Conservation (phyloP, 2,329 filamentous ascomycete species). For the Pseudogymnoascus sp. region DNA sequence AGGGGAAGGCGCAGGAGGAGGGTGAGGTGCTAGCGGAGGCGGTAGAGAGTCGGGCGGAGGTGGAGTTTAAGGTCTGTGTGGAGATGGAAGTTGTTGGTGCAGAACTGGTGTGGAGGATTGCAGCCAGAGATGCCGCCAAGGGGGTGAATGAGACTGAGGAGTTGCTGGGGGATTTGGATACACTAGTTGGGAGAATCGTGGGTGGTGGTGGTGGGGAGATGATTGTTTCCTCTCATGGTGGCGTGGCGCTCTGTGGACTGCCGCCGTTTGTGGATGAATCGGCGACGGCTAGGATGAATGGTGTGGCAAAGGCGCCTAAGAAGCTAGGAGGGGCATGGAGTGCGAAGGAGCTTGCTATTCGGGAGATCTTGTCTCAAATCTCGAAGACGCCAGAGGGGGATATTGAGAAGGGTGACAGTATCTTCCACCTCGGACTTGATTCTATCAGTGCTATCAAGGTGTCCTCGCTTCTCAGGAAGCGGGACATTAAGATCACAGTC, state of each 20-base stretch:
- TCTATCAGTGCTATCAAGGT: slow-evolving; percentile 86
- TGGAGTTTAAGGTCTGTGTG: slow-evolving; percentile 75
- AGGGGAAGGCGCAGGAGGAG: slow-evolving; percentile 34
- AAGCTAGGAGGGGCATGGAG: slow-evolving; percentile 29
- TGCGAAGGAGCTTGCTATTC: slow-evolving; percentile 32
- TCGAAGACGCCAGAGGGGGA: slow-evolving; percentile 49
- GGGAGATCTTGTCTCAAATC: slow-evolving; percentile 43
- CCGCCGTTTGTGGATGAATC: slow-evolving; percentile 32
- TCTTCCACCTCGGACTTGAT: slow-evolving; percentile 78
- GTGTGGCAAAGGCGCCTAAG: background rate
- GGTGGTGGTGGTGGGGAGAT: slow-evolving; percentile 40
- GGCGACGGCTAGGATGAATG: background rate
- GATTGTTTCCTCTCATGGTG: slow-evolving; percentile 43
- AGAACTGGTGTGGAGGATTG: slow-evolving; percentile 60
- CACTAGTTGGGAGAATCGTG: slow-evolving; percentile 50
- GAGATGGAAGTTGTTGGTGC: slow-evolving; percentile 62
- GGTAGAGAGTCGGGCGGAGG: slow-evolving; percentile 48
- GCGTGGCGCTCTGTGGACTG: slow-evolving; percentile 60
- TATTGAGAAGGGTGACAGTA: slow-evolving; percentile 51
- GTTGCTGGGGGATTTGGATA: slow-evolving; percentile 54
- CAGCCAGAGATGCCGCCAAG: slow-evolving; percentile 54
- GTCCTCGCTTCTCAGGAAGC: slow-evolving; percentile 57
- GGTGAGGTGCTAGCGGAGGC: slow-evolving; percentile 21
- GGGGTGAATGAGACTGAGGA: slow-evolving; percentile 37
- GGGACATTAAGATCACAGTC: slow-evolving; percentile 53